Evolutionary conservation across 2,329 filamentous ascomycete genomes (phyloP), one percentile per base, ranked within the genome.

Genomic region (Diaporthe ampelina): DNA sequence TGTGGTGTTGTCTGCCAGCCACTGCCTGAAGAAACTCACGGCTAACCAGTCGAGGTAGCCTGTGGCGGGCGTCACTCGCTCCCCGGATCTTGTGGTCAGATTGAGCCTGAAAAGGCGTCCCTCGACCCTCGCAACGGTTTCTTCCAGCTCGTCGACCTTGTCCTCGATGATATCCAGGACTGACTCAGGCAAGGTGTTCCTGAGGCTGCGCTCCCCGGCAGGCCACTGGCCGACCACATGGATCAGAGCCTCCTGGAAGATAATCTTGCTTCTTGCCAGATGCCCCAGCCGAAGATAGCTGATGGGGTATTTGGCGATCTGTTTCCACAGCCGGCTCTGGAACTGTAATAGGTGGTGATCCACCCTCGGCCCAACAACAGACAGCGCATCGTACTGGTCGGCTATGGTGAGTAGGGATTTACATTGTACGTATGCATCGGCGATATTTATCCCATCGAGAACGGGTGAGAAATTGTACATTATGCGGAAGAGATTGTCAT

Each of bases 181-280:
- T 0, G 90, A 82, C 35, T 93, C 90, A 0, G 95, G 94, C 54
- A 97, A 88, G 40, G 93, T 88, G 75, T 90, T 88, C 73, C 94
- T 91, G 48, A 98, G 89, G 78, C 94, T 94, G 35, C 93, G 90
- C 78, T 95, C 91, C 21, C 93, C 95, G 0, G 91, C 87, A 0
- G 96, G 95, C 96, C 96, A 98, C 82, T 97, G 94, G 4, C 96
- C 96, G 0, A 98, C 95, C 0, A 98, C 95, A 80, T 98, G 96
- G 70, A 98, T 94, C 65, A 98, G 88, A 0, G 95, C 95, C 85
- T 98, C 94, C 77, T 94, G 91, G 79, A 95, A 95, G 69, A 95
- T 95, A 77, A 95, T 92, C 77, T 94, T 93, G 79, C 93, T 95
- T 58, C 94, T 91, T 11, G 95, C 93, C 56, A 98, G 88, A 79